Conservation (phyloP, 2,329 filamentous ascomycete genomes). For the Lachnellula arida region DNA sequence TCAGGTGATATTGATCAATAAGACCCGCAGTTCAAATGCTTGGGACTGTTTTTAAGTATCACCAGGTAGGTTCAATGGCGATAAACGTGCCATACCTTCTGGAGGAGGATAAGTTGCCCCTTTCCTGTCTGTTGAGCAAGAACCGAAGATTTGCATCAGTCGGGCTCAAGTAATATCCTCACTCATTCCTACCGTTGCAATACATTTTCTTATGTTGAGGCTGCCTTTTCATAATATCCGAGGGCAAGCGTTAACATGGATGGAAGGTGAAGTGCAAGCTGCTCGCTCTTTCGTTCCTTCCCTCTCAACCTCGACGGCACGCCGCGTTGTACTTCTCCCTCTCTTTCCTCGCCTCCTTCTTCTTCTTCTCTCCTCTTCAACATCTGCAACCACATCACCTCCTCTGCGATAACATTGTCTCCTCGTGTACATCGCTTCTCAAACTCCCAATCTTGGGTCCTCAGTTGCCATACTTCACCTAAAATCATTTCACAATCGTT, state of each 20-base stretch:
- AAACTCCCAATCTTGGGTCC: background rate
- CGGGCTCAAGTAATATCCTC: too few species aligned
- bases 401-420: background rate
- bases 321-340: constrained; percentile 1
- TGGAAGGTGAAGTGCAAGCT: background rate
- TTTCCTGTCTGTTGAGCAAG: too few species aligned
- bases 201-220: background rate
- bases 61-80: too few species aligned
- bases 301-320: background rate
- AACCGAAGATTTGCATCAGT: too few species aligned
- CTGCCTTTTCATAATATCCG: background rate
- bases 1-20: too few species aligned
- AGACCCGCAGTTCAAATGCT: too few species aligned
- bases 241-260: background rate
- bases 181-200: too few species aligned
- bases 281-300: constrained; percentile 5
- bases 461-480: constrained; percentile 3
- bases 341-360: background rate
- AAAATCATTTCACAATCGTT: background rate
- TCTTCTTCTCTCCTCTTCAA: background rate
- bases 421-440: background rate
- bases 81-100: too few species aligned
- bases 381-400: constrained; percentile 6
- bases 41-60: too few species aligned
- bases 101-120: too few species aligned